These are phyloP conservation scores for Chloridella minuta DNA, from an alignment of 352 stramenopile species.

Conservation along the genomic window DNA sequence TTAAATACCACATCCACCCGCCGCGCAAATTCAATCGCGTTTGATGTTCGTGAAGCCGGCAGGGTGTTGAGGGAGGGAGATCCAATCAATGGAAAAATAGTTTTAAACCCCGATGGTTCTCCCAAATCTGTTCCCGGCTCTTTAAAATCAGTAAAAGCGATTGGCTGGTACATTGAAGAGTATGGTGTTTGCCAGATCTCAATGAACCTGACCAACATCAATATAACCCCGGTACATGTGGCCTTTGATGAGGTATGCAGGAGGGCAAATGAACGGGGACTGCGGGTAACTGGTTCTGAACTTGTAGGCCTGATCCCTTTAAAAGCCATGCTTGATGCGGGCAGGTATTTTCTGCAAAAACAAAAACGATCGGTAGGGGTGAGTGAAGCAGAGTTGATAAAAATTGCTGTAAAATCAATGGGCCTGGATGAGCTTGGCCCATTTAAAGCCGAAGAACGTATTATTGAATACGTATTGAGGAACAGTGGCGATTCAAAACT, in stretches of 20 bases:
- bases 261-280: neutral
- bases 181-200: neutral
- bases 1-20: neutral
- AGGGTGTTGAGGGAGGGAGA: neutral
- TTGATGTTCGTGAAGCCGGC: neutral
- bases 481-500: neutral
- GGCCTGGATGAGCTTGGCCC: neutral
- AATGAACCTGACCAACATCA: neutral
- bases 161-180: neutral
- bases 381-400: neutral
- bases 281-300: neutral
- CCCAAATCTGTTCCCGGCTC: neutral
- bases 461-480: neutral
- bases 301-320: neutral
- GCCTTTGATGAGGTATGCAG: neutral
- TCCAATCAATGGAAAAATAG: neutral
- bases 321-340: neutral
- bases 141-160: neutral
- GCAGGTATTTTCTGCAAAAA: slow-evolving; percentile 2
- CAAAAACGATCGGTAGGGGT: neutral
- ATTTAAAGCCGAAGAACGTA: neutral
- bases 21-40: neutral
- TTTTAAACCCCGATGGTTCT: neutral
- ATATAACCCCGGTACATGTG: neutral
- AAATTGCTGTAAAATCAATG: neutral